A percentile compares a stretch with the other conserved stretches of the same genome.
phyloP scores from a whole-genome alignment of 2,329 filamentous ascomycete species.

The Sporothrix sp. region DNA sequence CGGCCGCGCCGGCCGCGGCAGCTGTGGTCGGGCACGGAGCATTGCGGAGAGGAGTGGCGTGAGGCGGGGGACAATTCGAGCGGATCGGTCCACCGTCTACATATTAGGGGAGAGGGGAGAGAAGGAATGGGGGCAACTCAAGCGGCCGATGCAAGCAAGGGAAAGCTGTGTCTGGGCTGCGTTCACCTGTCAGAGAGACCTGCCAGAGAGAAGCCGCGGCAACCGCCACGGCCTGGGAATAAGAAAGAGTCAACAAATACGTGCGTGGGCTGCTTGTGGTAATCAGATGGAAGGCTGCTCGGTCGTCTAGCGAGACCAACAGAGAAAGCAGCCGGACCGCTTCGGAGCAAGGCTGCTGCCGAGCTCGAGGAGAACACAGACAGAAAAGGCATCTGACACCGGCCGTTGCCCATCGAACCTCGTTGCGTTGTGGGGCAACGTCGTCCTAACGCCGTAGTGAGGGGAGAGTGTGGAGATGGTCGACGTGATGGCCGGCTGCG shows the following conservation, averaged over 20 bases:
- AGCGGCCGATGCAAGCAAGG: too few species aligned
- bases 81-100: background rate
- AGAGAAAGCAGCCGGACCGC: background rate
- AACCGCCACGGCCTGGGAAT: background rate
- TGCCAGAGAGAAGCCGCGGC: background rate
- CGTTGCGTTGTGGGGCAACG: background rate
- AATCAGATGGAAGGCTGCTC: background rate
- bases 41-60: background rate
- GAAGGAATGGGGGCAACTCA: background rate
- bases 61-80: background rate
- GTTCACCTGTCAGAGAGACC: background rate
- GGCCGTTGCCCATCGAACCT: background rate
- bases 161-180: too few species aligned
- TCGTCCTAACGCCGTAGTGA: slow-evolving; percentile 4
- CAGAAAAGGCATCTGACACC: background rate
- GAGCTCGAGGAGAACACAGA: too few species aligned
- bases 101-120: background rate
- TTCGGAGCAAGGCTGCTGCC: background rate
- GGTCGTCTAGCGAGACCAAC: too few species aligned
- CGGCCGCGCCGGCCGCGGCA: background rate
- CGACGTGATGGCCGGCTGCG: too few species aligned
- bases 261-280: background rate
- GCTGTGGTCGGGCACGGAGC: slow-evolving; percentile 3
- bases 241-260: background rate
- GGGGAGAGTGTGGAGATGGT: slow-evolving; percentile 1